These are phyloP conservation scores for Vitis amurensis DNA, from an alignment of 164 flowering plant genomes.

Conservation along the genomic window DNA sequence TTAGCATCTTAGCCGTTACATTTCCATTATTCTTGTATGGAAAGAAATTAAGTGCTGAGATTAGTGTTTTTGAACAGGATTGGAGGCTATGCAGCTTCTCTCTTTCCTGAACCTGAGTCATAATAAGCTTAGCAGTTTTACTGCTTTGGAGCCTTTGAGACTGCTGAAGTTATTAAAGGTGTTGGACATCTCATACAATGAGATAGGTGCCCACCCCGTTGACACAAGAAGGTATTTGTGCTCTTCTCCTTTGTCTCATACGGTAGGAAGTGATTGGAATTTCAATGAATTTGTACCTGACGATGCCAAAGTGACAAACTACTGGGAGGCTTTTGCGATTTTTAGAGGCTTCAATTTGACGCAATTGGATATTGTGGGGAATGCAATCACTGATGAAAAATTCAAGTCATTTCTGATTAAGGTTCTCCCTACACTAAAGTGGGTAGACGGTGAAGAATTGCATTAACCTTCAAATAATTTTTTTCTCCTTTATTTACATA, in stretches of 20 bases:
- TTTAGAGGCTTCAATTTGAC: slow-evolving; percentile 56
- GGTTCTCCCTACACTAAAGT: slow-evolving; percentile 53
- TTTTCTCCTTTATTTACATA: not conserved
- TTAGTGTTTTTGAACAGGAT: slow-evolving; percentile 44
- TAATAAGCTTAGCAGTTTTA: slow-evolving; percentile 66
- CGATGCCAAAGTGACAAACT: slow-evolving; percentile 19
- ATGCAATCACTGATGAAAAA: slow-evolving; percentile 48
- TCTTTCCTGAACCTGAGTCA: slow-evolving; percentile 65
- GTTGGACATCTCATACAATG: slow-evolving; percentile 75
- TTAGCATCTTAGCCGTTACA: no score
- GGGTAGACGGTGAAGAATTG: slow-evolving; percentile 61
- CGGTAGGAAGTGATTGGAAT: slow-evolving; percentile 31
- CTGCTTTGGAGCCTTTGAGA: slow-evolving; percentile 73
- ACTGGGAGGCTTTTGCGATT: slow-evolving; percentile 64
- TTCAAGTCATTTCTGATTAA: slow-evolving; percentile 45
- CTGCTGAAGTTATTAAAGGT: slow-evolving; percentile 51
- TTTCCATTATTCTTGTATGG: not conserved
- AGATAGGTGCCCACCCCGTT: slow-evolving; percentile 74
- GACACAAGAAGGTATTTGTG: slow-evolving; percentile 75
- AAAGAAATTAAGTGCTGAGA: slow-evolving; percentile 3
- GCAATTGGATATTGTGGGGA: slow-evolving; percentile 69
- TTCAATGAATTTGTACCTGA: slow-evolving; percentile 23
- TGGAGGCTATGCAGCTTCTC: slow-evolving; percentile 85
- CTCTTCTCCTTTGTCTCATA: slow-evolving; percentile 71
- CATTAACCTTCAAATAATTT: slow-evolving; percentile 7